Percentiles rank a stretch among this genome's conserved stretches.
Evolutionary conservation across 176 grass and related monocot species (phyloP).

Genomic region (Puccinellia tenuiflora): DNA sequence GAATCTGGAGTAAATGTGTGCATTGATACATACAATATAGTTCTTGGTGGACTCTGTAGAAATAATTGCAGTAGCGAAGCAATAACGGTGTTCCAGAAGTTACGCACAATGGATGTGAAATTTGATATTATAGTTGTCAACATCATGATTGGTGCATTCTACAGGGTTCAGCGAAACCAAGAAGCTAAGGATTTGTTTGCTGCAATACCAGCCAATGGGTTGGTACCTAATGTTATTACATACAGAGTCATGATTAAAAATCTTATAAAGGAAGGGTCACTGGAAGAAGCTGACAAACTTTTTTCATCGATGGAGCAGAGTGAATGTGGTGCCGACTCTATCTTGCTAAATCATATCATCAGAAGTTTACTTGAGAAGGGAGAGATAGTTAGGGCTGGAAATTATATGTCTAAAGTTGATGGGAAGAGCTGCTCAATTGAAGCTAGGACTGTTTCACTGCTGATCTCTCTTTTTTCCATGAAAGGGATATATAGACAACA

Average conservation of each 20-base stretch:
- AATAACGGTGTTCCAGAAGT: neutral
- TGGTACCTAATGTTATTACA: neutral
- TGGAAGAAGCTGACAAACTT: neutral
- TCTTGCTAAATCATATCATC: neutral
- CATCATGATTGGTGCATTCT: neutral
- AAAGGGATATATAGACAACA: neutral
- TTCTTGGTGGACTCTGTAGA: neutral
- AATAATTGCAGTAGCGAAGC: neutral
- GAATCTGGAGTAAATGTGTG: neutral
- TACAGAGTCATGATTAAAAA: neutral
- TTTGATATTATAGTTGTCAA: neutral
- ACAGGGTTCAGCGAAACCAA: neutral
- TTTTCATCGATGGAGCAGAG: neutral
- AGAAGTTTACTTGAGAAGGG: neutral
- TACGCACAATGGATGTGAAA: neutral
- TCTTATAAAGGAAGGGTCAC: neutral
- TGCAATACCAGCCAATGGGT: neutral
- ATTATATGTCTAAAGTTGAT: neutral
- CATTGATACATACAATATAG: neutral
- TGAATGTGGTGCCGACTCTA: neutral
- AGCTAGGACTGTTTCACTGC: neutral
- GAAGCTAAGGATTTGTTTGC: neutral
- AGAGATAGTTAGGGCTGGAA: neutral
- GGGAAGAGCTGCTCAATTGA: neutral
- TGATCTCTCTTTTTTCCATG: neutral